Percentiles rank a stretch among this genome's conserved stretches.
These are phyloP conservation scores for Alopecurus myosuroides DNA, from an alignment of 176 grass and related monocot species.

Conservation along the genomic window DNA sequence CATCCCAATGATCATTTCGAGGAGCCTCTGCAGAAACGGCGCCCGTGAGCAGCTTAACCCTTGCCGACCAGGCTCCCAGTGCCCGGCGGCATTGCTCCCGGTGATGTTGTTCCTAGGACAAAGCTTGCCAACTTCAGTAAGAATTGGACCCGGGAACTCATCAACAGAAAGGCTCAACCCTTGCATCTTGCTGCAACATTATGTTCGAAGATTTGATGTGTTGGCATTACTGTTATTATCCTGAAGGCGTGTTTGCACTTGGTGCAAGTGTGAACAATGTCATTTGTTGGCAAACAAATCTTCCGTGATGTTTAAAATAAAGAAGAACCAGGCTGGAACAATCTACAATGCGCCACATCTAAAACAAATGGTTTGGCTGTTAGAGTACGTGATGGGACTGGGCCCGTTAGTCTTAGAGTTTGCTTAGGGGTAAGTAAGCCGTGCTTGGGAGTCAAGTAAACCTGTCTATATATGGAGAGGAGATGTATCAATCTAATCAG, in stretches of 20 bases:
- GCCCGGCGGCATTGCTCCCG: neutral
- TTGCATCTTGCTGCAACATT: neutral
- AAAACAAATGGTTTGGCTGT: neutral
- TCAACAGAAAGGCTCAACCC: neutral
- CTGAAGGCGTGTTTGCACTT: neutral
- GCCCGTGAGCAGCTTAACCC: neutral
- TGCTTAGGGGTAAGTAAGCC: no score
- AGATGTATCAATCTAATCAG: no score
- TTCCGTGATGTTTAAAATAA: neutral
- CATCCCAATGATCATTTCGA: neutral
- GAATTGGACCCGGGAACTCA: neutral
- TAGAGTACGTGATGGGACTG: no score
- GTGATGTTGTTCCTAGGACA: neutral
- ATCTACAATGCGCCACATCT: neutral
- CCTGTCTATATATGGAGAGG: no score
- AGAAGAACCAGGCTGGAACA: neutral
- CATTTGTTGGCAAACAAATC: neutral
- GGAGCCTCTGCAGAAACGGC: neutral
- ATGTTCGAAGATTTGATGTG: neutral
- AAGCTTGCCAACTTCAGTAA: neutral
- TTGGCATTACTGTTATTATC: neutral
- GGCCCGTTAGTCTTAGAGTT: no score
- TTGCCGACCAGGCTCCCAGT: neutral
- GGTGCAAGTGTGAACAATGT: neutral
- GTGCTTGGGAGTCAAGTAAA: no score